Conservation (phyloP, 2,329 filamentous ascomycete genomes). For the Gaeumannomyces sp. region DNA sequence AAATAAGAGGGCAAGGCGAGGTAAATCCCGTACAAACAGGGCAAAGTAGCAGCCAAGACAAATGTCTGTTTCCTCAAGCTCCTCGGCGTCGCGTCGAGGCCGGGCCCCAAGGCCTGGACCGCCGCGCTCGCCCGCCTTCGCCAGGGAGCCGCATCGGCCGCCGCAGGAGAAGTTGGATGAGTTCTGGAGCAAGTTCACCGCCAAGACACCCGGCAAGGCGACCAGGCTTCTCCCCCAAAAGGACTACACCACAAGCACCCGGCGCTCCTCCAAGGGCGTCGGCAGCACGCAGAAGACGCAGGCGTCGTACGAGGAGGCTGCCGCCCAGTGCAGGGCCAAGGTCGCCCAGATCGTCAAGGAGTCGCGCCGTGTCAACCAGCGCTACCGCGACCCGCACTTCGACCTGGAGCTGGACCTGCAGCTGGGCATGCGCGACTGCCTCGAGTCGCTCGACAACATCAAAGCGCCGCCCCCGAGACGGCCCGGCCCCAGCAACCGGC, state of each 20-base stretch:
- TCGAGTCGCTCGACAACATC: slow-evolving; percentile 25
- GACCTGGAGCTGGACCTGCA: slow-evolving; percentile 76
- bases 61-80: background rate
- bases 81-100: background rate
- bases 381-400: slow-evolving; percentile 82
- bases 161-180: slow-evolving; percentile 65
- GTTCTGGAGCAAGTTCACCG: slow-evolving; percentile 68
- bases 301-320: slow-evolving; percentile 65
- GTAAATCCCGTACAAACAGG: too few species aligned
- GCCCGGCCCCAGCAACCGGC: background rate
- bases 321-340: slow-evolving; percentile 59
- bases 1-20: background rate
- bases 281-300: slow-evolving; percentile 49
- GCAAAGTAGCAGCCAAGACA: background rate
- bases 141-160: slow-evolving; percentile 40
- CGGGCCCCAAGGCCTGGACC: too few species aligned
- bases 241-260: slow-evolving; percentile 52
- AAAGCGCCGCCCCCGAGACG: background rate
- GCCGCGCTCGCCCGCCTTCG: too few species aligned
- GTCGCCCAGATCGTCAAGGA: slow-evolving; percentile 56
- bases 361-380: slow-evolving; percentile 73
- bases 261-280: slow-evolving; percentile 43
- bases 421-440: slow-evolving; percentile 43
- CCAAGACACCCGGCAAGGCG: slow-evolving; percentile 65
- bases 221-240: slow-evolving; percentile 66